phyloP scores from a whole-genome alignment of 768 basidiomycete species.

The Neoboletus brunneissimus region DNA sequence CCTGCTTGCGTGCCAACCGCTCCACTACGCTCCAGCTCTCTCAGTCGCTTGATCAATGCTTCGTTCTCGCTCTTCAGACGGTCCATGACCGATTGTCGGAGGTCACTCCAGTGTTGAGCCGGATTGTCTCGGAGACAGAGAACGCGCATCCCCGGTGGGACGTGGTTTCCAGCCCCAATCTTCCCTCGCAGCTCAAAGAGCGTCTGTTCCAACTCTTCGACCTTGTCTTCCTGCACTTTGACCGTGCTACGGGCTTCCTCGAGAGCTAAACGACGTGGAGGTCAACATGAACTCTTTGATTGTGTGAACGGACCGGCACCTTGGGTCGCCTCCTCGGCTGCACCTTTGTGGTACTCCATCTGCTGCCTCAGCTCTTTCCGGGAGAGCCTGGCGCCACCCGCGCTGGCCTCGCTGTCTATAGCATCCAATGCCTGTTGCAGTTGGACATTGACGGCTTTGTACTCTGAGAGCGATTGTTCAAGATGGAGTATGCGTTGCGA shows the following conservation, averaged over 20 bases:
- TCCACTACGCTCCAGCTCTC: constrained; percentile 52
- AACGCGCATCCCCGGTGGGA: constrained; percentile 68
- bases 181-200: constrained; percentile 77
- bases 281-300: background rate
- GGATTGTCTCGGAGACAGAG: constrained; percentile 77
- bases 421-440: constrained; percentile 50
- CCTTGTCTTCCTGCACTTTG: constrained; percentile 45
- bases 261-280: constrained; percentile 37
- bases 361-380: constrained; percentile 41
- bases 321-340: constrained; percentile 38
- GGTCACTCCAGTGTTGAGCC: constrained; percentile 75
- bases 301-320: constrained; percentile 29
- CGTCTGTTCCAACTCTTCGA: constrained; percentile 73
- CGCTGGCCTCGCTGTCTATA: constrained; percentile 36
- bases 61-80: constrained; percentile 79
- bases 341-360: constrained; percentile 37
- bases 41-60: constrained; percentile 67
- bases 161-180: constrained; percentile 70
- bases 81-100: constrained; percentile 73
- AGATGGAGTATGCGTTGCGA: constrained; percentile 50
- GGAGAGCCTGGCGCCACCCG: constrained; percentile 20
- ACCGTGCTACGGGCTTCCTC: constrained; percentile 36
- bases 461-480: constrained; percentile 52
- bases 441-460: constrained; percentile 47
- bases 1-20: constrained; percentile 19